phyloP scores from a whole-genome alignment of 1,284 basidiomycete genomes.

The Cutaneotrichosporon cyanovorans region DNA sequence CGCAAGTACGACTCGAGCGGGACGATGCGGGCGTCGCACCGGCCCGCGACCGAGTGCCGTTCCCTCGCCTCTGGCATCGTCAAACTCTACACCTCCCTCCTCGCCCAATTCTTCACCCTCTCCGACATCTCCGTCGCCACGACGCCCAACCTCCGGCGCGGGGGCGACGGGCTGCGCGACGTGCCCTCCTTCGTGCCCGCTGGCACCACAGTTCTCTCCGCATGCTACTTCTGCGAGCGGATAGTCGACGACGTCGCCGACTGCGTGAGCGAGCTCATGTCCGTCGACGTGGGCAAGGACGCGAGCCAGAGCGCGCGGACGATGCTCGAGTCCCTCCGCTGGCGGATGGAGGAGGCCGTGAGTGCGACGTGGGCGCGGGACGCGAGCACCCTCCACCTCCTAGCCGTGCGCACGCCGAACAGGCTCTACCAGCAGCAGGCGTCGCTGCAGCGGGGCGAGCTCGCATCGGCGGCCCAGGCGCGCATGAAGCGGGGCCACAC shows the following conservation, averaged over 20 bases:
- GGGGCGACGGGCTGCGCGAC: neutral
- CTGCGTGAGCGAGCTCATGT: slow-evolving; percentile 69
- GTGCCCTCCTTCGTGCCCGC: slow-evolving; percentile 62
- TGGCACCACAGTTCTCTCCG: slow-evolving; percentile 72
- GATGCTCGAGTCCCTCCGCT: slow-evolving; percentile 72
- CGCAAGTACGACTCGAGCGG: slow-evolving; percentile 51
- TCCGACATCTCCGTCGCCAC: slow-evolving; percentile 62
- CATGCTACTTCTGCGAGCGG: slow-evolving; percentile 69
- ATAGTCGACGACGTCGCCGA: slow-evolving; percentile 79
- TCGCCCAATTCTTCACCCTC: slow-evolving; percentile 84
- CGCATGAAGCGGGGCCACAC: slow-evolving; percentile 45
- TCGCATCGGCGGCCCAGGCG: no score
- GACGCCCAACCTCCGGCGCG: slow-evolving; percentile 22
- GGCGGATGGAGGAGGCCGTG: slow-evolving; percentile 80
- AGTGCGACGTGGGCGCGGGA: slow-evolving; percentile 78
- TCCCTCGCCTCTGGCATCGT: slow-evolving; percentile 88
- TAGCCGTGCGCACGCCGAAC: slow-evolving; percentile 62
- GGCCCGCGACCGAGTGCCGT: slow-evolving; percentile 74
- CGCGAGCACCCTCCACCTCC: slow-evolving; percentile 69
- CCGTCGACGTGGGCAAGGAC: slow-evolving; percentile 73
- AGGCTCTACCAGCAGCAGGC: neutral
- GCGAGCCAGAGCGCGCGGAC: slow-evolving; percentile 60
- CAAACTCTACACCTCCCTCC: slow-evolving; percentile 72
- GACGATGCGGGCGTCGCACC: slow-evolving; percentile 29
- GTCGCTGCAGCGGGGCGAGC: neutral